Evolutionary conservation across 257 asterid genomes (phyloP).

Genomic region (Nicotiana benthamiana): DNA sequence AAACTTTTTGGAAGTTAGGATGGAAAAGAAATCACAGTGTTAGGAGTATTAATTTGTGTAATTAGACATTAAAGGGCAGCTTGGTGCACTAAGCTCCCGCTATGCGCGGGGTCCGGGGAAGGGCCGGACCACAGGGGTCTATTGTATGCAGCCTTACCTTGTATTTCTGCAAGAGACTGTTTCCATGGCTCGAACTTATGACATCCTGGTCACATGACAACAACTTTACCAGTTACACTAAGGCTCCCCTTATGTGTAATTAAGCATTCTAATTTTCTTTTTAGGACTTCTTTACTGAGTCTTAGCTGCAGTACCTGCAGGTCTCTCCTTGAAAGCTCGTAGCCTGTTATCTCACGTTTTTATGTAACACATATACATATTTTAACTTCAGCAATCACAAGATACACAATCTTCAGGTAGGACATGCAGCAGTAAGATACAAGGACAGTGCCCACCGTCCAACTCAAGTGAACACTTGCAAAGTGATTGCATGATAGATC

Average conservation of each 20-base stretch:
- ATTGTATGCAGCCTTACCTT: no score
- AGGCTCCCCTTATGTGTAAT: no score
- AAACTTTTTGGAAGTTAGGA: no score
- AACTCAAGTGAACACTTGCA: constrained; percentile 24
- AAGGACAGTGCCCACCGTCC: constrained; percentile 20
- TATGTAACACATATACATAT: not conserved
- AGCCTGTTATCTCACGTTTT: not conserved
- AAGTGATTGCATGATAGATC: constrained; percentile 19
- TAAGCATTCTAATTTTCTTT: not conserved
- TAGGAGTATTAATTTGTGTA: not conserved
- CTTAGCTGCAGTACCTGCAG: not conserved
- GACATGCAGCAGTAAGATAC: constrained; percentile 2
- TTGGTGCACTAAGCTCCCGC: no score
- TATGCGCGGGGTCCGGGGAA: no score
- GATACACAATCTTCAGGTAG: not conserved
- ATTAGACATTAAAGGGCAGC: no score
- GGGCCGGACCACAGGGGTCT: no score
- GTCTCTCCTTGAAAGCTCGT: not conserved
- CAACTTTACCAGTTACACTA: no score
- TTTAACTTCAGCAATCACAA: not conserved
- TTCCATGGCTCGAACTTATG: no score
- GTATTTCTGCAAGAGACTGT: no score
- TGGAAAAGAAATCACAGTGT: not conserved
- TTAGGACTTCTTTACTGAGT: not conserved
- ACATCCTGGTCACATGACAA: no score